Evolutionary conservation across 78 protist species (phyloP).

Genomic region (slime mould (Dictyostelium discoideum)): dicty_2.7 NC_007088.5:2954001-2954500

Average conservation of each 20-base stretch:
- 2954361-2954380: background rate
- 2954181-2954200: background rate
- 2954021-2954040: background rate
- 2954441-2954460: background rate
- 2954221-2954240: background rate
- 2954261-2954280: background rate
- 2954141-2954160: background rate
- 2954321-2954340: background rate
- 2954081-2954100: background rate
- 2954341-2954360: background rate
- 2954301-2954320: background rate
- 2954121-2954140: background rate
- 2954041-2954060: constrained; percentile 3
- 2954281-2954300: background rate
- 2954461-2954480: background rate
- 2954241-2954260: background rate
- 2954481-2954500: background rate
- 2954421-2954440: background rate
- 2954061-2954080: background rate
- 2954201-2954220: background rate
- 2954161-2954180: background rate
- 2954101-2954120: background rate
- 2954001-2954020: background rate
- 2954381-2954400: background rate
- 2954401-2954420: background rate